These are phyloP conservation scores for Agaricus subrufescens DNA, from an alignment of 768 basidiomycete genomes.

Conservation along the genomic window DNA sequence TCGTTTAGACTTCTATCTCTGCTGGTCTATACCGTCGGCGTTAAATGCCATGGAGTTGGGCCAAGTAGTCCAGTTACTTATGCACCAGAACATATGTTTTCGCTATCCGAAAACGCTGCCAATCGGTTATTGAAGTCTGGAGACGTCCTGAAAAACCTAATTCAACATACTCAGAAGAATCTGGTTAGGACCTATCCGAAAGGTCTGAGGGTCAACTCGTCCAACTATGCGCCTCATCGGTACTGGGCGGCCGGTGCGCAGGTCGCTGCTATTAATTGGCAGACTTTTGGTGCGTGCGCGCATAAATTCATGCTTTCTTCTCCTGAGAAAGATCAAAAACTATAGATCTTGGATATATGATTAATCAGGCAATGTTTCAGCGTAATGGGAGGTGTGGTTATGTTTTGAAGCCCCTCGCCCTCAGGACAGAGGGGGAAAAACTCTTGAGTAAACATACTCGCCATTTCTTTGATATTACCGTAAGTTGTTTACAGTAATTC, in stretches of 20 bases:
- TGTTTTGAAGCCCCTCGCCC: slow-evolving; percentile 80
- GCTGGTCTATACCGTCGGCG: slow-evolving; percentile 92
- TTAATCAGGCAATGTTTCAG: slow-evolving; percentile 96
- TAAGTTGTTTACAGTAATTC: slow-evolving; percentile 19
- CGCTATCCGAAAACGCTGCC: slow-evolving; percentile 80
- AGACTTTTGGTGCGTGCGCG: slow-evolving; percentile 74
- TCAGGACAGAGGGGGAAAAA: slow-evolving; percentile 63
- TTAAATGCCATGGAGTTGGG: slow-evolving; percentile 90
- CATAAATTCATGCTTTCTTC: neutral
- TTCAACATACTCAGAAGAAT: slow-evolving; percentile 84
- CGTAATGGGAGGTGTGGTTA: slow-evolving; percentile 86
- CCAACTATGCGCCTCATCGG: slow-evolving; percentile 84
- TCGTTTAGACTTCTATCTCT: slow-evolving; percentile 68
- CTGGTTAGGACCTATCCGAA: slow-evolving; percentile 85
- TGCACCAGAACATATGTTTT: slow-evolving; percentile 86
- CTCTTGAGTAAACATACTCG: slow-evolving; percentile 46
- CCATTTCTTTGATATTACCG: slow-evolving; percentile 63
- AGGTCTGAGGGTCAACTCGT: slow-evolving; percentile 73
- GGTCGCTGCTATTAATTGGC: slow-evolving; percentile 95
- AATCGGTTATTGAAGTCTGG: slow-evolving; percentile 69
- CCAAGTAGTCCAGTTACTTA: slow-evolving; percentile 67
- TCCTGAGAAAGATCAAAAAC: neutral
- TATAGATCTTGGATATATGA: slow-evolving; percentile 81
- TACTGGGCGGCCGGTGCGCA: slow-evolving; percentile 91
- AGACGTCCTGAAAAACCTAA: slow-evolving; percentile 50